A percentile compares a stretch with the other conserved stretches of the same genome.
These are phyloP conservation scores for Eucalyptus victrix DNA, from an alignment of 345 rosid genomes.

Conservation along the genomic window DNA sequence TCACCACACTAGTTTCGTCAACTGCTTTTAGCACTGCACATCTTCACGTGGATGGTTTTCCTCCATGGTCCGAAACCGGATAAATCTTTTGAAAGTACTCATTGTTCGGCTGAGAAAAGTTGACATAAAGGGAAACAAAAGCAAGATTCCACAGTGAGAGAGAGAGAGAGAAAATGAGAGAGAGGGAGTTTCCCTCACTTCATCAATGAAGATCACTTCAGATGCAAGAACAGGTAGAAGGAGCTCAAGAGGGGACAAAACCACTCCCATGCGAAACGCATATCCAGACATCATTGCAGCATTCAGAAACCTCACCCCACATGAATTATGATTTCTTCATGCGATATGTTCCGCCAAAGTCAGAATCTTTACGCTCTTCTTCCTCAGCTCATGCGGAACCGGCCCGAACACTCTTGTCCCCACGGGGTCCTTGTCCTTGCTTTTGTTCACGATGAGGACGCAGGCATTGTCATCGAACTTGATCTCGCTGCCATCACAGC, in stretches of 20 bases:
- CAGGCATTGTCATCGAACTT: constrained; percentile 91
- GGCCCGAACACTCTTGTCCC: constrained; percentile 88
- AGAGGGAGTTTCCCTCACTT: background rate
- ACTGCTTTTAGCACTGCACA: background rate
- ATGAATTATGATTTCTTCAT: constrained; percentile 7
- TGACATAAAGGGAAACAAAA: background rate
- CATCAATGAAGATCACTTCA: background rate
- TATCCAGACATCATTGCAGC: background rate
- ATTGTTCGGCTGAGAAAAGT: background rate
- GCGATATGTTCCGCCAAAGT: constrained; percentile 79
- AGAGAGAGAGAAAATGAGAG: background rate
- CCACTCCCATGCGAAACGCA: background rate
- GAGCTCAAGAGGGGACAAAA: background rate
- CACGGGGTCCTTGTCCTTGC: constrained; percentile 57
- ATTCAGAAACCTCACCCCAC: background rate
- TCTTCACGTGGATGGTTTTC: background rate
- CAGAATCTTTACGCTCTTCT: constrained; percentile 80
- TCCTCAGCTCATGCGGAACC: constrained; percentile 90
- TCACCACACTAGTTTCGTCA: background rate
- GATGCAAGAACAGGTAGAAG: background rate
- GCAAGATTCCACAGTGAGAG: background rate
- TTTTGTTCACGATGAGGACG: constrained; percentile 37
- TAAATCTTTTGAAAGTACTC: background rate
- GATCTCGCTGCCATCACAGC: constrained; percentile 81
- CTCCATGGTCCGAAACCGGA: background rate